Base-by-base conservation (phyloP, 106 monocot genomes). In the Apostasia ramifera region DNA sequence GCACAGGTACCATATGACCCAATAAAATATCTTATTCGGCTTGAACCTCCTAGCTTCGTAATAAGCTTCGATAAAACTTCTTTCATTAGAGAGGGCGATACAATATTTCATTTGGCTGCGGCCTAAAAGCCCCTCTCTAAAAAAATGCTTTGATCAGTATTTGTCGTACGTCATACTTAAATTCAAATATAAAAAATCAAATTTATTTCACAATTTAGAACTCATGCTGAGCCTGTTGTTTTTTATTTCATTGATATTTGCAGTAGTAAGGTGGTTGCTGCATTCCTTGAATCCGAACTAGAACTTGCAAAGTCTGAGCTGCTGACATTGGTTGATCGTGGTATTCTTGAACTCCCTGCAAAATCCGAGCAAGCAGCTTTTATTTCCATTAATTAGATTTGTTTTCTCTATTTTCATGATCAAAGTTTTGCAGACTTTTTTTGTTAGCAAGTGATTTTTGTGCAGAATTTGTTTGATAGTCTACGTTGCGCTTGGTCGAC, bases 201-300 rank as follows among this genome's bases (percentile, higher is more conserved):
- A 26, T 26, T 26, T 26, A 26, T 26, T 26, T 26, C 26, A 26
- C 26, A 26, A 26, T 26, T 26, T 26, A 26, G 26, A 26, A 26
- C 26, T 26, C 26, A 26, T 26, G 26, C 26, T 26, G 26, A 26
- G 26, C 26, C 26, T 26, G 26, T 26, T 26, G 26, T 26, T 26
- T 26, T 26, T 26, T 26, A 26, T 26, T 26, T 26, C 26, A 26
- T 26, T 26, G 26, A 26, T 42, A 8, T 4, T 65, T 79, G 64
- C 86, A 97, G 97, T 76, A 69, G 82, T 42, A 97, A 92, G 79
- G 87, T 97, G 59, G 78, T 97, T 63, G 63, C 77, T 37, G 97
- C 92, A 0, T 97, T 81, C 72, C 66, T 97, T 10, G 97, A 97
- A 72, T 97, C 89, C 0, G 86, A 86, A 73, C 7, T 76, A 70